Conservation (phyloP, 768 basidiomycete species). For the Leccinum subgranulosum region DNA sequence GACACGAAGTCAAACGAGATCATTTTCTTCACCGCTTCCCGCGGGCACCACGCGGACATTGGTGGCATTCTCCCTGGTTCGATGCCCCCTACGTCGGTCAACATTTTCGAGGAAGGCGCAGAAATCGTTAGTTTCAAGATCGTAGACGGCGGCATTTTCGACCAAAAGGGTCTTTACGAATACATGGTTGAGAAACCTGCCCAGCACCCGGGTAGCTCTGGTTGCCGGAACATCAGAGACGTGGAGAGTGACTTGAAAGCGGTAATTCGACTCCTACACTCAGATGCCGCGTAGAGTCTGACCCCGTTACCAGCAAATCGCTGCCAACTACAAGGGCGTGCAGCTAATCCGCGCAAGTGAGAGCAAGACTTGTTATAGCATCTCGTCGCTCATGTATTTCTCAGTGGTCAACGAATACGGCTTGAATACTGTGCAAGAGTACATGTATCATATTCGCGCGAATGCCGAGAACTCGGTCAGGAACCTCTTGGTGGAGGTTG, state of each 20-base stretch:
- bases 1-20: conserved; percentile 59
- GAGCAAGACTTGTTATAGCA: conserved; percentile 18
- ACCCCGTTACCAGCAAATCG: conserved; percentile 66
- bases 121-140: conserved; percentile 91
- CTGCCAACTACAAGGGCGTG: conserved; percentile 90
- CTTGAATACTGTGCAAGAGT: conserved; percentile 83
- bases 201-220: conserved; percentile 80
- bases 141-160: conserved; percentile 78
- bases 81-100: conserved; percentile 93
- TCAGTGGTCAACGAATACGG: conserved; percentile 85
- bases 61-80: conserved; percentile 91
- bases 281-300: background rate
- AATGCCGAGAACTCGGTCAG: conserved; percentile 90
- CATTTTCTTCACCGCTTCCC: conserved; percentile 90
- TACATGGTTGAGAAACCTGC: conserved; percentile 82
- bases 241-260: conserved; percentile 93
- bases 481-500: conserved; percentile 73
- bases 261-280: conserved; percentile 40
- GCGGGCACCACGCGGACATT: conserved; percentile 93
- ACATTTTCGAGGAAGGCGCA: conserved; percentile 92
- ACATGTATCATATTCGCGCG: conserved; percentile 86
- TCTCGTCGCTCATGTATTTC: conserved; percentile 7
- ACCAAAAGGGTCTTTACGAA: conserved; percentile 68
- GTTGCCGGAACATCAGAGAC: conserved; percentile 82
- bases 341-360: conserved; percentile 78